Conservation (phyloP, 2,329 filamentous ascomycete species). For the Ophiostoma fasciatum region DNA sequence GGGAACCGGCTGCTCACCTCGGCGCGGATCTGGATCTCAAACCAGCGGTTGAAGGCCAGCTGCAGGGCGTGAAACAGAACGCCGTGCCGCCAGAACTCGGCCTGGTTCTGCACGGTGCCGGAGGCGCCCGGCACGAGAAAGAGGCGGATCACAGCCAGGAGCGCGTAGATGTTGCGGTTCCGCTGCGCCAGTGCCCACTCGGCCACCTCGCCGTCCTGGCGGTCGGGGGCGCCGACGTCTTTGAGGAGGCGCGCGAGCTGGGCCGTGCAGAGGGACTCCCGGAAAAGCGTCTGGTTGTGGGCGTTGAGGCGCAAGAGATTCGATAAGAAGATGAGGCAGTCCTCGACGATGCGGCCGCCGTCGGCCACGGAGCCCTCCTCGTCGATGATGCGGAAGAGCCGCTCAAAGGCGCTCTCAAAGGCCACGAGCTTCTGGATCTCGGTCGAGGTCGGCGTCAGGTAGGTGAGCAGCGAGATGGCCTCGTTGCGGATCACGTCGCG, state of each 20-base stretch:
- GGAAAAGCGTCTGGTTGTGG: constrained; percentile 87
- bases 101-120: constrained; percentile 71
- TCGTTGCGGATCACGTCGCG: constrained; percentile 82
- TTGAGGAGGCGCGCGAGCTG: constrained; percentile 56
- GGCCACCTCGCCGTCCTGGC: constrained; percentile 42
- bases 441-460: constrained; percentile 69
- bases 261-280: constrained; percentile 72
- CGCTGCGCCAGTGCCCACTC: constrained; percentile 63
- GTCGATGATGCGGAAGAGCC: constrained; percentile 68
- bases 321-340: constrained; percentile 79
- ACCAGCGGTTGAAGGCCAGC: constrained; percentile 61
- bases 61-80: constrained; percentile 67
- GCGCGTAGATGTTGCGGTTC: constrained; percentile 83
- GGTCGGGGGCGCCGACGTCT: constrained; percentile 21
- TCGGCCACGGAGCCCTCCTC: constrained; percentile 68
- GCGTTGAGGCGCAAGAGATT: constrained; percentile 78
- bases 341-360: constrained; percentile 78
- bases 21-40: constrained; percentile 64
- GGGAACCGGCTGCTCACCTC: no score
- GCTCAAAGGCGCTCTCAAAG: constrained; percentile 87
- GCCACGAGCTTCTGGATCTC: constrained; percentile 93
- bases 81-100: constrained; percentile 70
- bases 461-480: constrained; percentile 71
- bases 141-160: constrained; percentile 71
- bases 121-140: constrained; percentile 72